Evolutionary conservation across 2,329 filamentous ascomycete genomes (phyloP), one percentile per base, ranked within the genome.

Genomic region (Botrytis paeoniae): DNA sequence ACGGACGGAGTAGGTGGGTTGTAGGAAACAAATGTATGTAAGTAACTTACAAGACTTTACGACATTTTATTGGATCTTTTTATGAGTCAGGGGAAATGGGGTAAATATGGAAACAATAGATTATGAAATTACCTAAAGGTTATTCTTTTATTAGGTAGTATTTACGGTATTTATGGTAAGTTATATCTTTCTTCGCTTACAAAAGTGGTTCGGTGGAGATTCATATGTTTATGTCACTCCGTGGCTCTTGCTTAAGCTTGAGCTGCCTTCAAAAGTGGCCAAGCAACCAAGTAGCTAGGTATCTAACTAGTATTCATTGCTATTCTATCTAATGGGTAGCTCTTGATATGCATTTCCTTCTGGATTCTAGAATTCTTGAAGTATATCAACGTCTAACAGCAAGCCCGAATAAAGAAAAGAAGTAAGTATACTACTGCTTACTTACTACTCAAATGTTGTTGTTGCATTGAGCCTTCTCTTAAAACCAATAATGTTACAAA

Each of bases 241-340:
- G n/a, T 64, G 61, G 61, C 61, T 64, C 61, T 64, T 64, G 61
- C 61, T 64, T 29, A 64, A 64, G 61, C 61, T 61, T 14, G 60
- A 62, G 25, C 61, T 63, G 61, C 43, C 39, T 32, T 43, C 18
- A 6, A 45, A 32, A 64, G 39, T 64, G 39, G 61, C 39, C 39
- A 29, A 41, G 51, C 51, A 16, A 54, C n/a, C 57, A 32, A 35
- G 29, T 5, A 35, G 18, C 48, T 51, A 48, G 25, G 48, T 41
- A 39, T 3, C 22, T 18, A 62, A 10, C 25, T 37, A 25, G 20
- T 20, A n/a, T 16, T n/a, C 35, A n/a, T 16, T 62, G 25, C 37
- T 41, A 14, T 41, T 62, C 37, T 29, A 41, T 25, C 60, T 29
- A 62, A 29, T 39, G 18, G 16, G 25, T 29, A 41, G 7, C 37